Percentiles rank a stretch among this genome's conserved stretches.
Evolutionary conservation across 163 green algal genomes (phyloP).

Genomic region (Scenedesmus sp.): DNA sequence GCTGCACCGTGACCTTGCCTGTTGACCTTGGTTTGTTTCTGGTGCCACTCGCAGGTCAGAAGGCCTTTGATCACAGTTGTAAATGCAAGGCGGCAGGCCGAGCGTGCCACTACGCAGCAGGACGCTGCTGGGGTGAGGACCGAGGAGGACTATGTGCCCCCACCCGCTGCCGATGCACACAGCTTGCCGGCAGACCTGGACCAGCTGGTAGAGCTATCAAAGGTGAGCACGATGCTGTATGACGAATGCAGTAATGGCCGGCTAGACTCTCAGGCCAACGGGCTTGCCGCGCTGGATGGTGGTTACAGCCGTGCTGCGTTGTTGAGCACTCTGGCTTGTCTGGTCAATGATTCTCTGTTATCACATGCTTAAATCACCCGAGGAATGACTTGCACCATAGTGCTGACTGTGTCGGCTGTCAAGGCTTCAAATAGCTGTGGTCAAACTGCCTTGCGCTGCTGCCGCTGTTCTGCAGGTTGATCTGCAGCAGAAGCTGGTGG

Average conservation of each 20-base stretch:
- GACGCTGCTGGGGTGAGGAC: neutral
- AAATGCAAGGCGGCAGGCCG: neutral
- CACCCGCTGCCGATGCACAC: neutral
- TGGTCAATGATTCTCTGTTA: neutral
- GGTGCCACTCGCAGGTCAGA: neutral
- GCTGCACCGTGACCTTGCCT: neutral
- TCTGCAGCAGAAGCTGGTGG: slow-evolving; percentile 33
- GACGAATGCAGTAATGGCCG: neutral
- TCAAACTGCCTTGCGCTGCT: neutral
- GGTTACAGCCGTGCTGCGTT: neutral
- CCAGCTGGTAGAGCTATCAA: slow-evolving; percentile 1
- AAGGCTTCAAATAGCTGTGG: neutral
- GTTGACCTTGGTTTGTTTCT: neutral
- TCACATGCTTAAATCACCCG: neutral
- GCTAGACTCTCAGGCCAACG: neutral
- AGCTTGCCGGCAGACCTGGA: slow-evolving; percentile 15
- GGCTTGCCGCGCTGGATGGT: neutral
- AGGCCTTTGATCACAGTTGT: neutral
- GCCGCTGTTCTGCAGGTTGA: slow-evolving; percentile 18
- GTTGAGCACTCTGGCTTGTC: neutral
- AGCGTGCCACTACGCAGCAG: neutral
- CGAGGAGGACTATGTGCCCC: neutral
- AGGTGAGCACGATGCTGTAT: neutral
- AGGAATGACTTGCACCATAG: neutral
- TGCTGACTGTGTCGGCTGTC: neutral